Conservation (phyloP, 2,329 filamentous ascomycete genomes). For the Chaetothyriales sp. region DNA sequence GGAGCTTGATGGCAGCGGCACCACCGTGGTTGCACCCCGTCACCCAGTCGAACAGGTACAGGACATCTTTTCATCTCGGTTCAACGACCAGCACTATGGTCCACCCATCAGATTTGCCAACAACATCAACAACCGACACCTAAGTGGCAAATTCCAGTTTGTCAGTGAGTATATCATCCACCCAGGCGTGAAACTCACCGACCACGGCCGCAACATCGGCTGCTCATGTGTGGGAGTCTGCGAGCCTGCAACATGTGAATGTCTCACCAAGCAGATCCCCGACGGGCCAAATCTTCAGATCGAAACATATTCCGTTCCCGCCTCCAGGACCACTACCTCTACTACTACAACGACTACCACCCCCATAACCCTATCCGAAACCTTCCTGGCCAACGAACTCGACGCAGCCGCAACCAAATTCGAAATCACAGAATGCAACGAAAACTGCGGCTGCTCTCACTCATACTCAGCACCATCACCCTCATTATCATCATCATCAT, state of each 20-base stretch:
- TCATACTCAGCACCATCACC: no score
- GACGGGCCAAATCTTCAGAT: not conserved
- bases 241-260: conserved; percentile 5
- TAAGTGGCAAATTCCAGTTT: conserved; percentile 18
- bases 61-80: conserved; percentile 10
- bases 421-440: conserved; percentile 29
- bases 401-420: conserved; percentile 2
- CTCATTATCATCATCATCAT: no score
- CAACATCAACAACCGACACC: conserved; percentile 9
- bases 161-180: conserved; percentile 12
- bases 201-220: conserved; percentile 6
- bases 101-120: conserved; percentile 15
- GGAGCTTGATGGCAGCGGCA: not conserved
- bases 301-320: not conserved
- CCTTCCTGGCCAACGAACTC: conserved; percentile 9
- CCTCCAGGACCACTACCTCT: not conserved
- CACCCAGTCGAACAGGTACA: conserved; percentile 8
- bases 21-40: not conserved
- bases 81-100: conserved; percentile 4
- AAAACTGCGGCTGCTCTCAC: conserved; percentile 22
- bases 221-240: conserved; percentile 8
- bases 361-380: conserved; percentile 10
- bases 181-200: conserved; percentile 5
- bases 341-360: not conserved
- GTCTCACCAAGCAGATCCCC: conserved; percentile 8